Evolutionary conservation across 2,329 filamentous ascomycete species (phyloP), one percentile per base, ranked within the genome.

Genomic region (Penicillium sp.): DNA sequence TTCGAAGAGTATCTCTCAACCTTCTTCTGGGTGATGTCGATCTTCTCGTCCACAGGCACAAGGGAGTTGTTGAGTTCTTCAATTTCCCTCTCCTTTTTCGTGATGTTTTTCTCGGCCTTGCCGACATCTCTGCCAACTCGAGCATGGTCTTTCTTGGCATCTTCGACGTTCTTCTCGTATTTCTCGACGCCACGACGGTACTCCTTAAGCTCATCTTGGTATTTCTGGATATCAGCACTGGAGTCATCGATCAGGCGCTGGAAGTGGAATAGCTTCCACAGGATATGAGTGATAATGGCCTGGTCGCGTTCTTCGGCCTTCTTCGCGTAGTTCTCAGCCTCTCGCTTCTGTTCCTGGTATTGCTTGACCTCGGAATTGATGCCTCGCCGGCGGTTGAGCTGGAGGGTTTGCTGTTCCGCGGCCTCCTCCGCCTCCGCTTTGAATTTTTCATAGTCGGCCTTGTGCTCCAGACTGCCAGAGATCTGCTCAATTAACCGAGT

Each of bases 321-420:
- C 56, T 81, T 83, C 64, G 94, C 87, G 65, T 91, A 98, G 60
- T 85, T 91, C 58, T 98, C 93, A 5, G 91, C 91, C 65, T 97
- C 93, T 58, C 83, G 84, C 73, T 97, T 97, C 70, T 97, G 91
- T 67, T 97, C 89, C 63, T 95, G 87, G 63, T 96, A 98, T 62
- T 95, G 89, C 67, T 93, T 95, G 67, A 98, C 94, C 70, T 98
- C 93, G 3, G 89, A 91, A 68, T 97, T 97, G 72, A 98, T 96
- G 42, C 87, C 89, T 58, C 93, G 83, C 31, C 93, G 87, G 53
- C 90, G 82, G 63, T 93, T 86, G 8, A 97, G 81, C 66, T 95
- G 90, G 58, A 88, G 87, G 39, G 83, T 87, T 57, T 95, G 88
- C 57, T 94, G 88, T 61, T 97, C 91, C 1, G 85, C 82, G 6